Evolutionary conservation across 176 grass and related monocot species (phyloP).

Genomic region (Bonia amplexicaulis): DNA sequence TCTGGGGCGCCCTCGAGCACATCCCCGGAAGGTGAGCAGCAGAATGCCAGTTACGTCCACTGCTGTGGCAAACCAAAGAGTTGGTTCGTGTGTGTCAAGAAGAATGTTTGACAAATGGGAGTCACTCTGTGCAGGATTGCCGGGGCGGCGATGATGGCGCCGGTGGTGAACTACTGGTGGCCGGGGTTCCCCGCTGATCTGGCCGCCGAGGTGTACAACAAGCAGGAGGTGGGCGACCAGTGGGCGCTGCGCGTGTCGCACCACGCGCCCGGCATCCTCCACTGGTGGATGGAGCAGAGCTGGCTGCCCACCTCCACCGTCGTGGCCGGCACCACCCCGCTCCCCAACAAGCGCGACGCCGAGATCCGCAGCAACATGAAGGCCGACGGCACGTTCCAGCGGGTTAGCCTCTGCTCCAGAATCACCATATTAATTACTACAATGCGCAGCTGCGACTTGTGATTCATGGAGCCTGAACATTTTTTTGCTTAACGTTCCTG

Average conservation of each 20-base stretch:
- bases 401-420: not conserved
- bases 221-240: slow-evolving; percentile 56
- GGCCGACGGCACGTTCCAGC: slow-evolving; percentile 29
- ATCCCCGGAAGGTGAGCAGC: slow-evolving; percentile 52
- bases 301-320: slow-evolving; percentile 75
- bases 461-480: not conserved
- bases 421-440: not conserved
- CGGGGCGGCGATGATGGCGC: slow-evolving; percentile 51
- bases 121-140: slow-evolving; percentile 36
- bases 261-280: slow-evolving; percentile 58
- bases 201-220: slow-evolving; percentile 35
- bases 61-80: not conserved
- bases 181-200: slow-evolving; percentile 55
- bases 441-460: not conserved
- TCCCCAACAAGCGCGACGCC: slow-evolving; percentile 57
- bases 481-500: not conserved
- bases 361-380: slow-evolving; percentile 10
- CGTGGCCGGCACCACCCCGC: slow-evolving; percentile 39
- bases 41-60: not conserved
- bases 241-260: slow-evolving; percentile 67
- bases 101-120: not conserved
- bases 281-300: slow-evolving; percentile 84
- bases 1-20: slow-evolving; percentile 72
- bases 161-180: slow-evolving; percentile 68
- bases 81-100: not conserved